A percentile compares a stretch with the other conserved stretches of the same genome.
Conservation (phyloP, 139 green algal genomes). For the Picochlorum costavermella region DNA sequence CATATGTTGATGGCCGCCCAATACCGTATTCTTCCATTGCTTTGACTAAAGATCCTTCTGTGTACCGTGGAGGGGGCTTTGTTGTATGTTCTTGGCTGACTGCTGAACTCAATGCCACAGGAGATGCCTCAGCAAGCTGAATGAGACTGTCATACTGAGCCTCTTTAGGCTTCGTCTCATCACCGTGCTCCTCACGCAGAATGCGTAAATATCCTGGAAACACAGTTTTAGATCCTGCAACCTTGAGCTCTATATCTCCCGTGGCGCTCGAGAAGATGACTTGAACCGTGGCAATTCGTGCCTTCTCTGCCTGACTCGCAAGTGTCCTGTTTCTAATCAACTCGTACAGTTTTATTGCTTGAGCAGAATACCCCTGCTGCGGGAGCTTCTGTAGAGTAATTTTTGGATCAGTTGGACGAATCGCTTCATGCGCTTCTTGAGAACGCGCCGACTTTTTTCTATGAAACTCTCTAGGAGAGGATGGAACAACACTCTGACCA, state of each 20-base stretch:
- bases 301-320: constrained; percentile 68
- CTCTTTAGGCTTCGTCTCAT: background rate
- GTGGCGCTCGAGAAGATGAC: constrained; percentile 36
- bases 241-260: constrained; percentile 33
- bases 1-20: constrained; percentile 88
- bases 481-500: constrained; percentile 9
- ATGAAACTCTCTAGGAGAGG: constrained; percentile 1
- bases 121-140: background rate
- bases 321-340: constrained; percentile 76
- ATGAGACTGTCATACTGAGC: constrained; percentile 12
- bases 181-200: background rate
- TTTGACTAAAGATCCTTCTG: constrained; percentile 56
- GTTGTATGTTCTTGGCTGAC: constrained; percentile 53
- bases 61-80: constrained; percentile 63
- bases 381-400: constrained; percentile 7
- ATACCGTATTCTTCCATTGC: constrained; percentile 81
- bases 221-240: constrained; percentile 28
- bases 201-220: constrained; percentile 48
- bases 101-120: constrained; percentile 7
- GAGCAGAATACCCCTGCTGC: constrained; percentile 14
- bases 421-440: constrained; percentile 92
- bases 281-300: constrained; percentile 30
- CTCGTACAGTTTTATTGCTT: constrained; percentile 57
- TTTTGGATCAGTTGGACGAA: constrained; percentile 65
- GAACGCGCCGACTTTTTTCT: constrained; percentile 43